Conservation (phyloP, 2,329 filamentous ascomycete genomes). For the Kalmusia sp. region DNA sequence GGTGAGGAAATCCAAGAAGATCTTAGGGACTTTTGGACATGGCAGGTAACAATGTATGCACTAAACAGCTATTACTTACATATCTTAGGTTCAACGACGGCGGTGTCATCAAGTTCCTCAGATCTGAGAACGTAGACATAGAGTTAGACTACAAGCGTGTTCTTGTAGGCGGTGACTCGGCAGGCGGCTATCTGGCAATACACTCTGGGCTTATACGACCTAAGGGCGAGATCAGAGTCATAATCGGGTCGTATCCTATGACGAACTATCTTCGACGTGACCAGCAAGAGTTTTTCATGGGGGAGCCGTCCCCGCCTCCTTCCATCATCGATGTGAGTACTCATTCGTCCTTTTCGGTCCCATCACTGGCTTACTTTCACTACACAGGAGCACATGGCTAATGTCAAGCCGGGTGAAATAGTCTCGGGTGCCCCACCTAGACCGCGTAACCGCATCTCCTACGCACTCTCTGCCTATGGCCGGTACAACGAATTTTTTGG, state of each 20-base stretch:
- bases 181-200: conserved; percentile 49
- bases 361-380: background rate
- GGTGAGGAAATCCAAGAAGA: conserved; percentile 57
- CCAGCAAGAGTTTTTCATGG: conserved; percentile 1
- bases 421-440: conserved; percentile 26
- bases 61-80: background rate
- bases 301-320: conserved; percentile 13
- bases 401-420: conserved; percentile 26
- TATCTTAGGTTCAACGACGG: conserved; percentile 33
- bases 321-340: conserved; percentile 20
- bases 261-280: conserved; percentile 22
- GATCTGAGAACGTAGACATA: conserved; percentile 15
- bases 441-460: conserved; percentile 23
- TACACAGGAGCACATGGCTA: conserved; percentile 22
- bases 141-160: conserved; percentile 34
- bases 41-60: conserved; percentile 23
- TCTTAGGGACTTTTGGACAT: conserved; percentile 57
- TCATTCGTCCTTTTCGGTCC: no score
- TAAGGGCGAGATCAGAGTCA: conserved; percentile 26
- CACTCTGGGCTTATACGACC: conserved; percentile 35
- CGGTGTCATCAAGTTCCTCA: conserved; percentile 16
- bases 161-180: conserved; percentile 45
- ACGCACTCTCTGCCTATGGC: conserved; percentile 25
- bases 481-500: conserved; percentile 39
- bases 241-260: conserved; percentile 40